phyloP scores from a whole-genome alignment of 31 red algal species.

The Porphyra umbilicalis region DNA sequence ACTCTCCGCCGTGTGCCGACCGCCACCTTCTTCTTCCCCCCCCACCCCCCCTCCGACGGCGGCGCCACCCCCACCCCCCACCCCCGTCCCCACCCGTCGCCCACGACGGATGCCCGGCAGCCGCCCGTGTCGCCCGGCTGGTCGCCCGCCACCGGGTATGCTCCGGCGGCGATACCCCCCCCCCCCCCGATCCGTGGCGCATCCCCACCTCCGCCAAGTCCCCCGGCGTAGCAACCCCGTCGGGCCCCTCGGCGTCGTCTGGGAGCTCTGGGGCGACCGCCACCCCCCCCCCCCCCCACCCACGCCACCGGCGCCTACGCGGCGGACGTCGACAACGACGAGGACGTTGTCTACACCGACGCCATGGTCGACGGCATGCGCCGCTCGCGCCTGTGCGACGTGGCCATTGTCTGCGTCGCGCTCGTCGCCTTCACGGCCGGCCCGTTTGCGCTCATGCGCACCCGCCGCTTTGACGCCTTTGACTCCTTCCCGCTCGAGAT shows the following conservation, averaged over 20 bases:
- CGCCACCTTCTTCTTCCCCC: not conserved
- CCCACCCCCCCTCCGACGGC: not conserved
- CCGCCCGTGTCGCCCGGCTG: slow-evolving; percentile 1
- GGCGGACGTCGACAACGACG: not conserved
- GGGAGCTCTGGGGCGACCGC: not conserved
- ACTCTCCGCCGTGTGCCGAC: no score
- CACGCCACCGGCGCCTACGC: not conserved
- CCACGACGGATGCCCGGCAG: not conserved
- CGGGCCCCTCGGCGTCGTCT: not conserved
- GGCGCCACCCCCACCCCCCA: not conserved
- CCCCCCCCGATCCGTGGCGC: not conserved
- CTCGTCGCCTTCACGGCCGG: not conserved
- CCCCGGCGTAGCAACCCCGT: not conserved
- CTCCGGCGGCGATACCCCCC: not conserved
- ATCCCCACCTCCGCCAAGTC: not conserved
- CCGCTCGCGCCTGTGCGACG: not conserved
- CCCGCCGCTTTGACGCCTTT: not conserved
- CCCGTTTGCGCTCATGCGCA: not conserved
- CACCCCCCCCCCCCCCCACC: not conserved
- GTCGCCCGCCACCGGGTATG: not conserved
- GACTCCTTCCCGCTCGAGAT: not conserved
- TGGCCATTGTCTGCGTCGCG: not conserved
- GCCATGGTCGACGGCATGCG: not conserved
- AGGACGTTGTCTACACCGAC: not conserved
- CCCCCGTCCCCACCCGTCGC: not conserved